phyloP scores from a whole-genome alignment of 2,329 filamentous ascomycete genomes.

The Dendrostoma leiphaemia region DNA sequence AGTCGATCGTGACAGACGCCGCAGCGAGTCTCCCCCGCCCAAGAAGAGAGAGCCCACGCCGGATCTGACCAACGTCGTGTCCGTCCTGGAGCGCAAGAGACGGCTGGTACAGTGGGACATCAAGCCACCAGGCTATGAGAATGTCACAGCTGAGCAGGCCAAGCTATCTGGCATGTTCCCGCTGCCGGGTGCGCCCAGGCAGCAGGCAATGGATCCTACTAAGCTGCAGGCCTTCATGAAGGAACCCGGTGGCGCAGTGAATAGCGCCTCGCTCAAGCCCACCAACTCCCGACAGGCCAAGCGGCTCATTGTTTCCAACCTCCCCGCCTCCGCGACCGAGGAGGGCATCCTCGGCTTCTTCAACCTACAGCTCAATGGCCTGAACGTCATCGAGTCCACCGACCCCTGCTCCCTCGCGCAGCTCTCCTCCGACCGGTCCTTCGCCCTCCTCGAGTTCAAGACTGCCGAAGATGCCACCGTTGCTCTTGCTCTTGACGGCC shows the following conservation, averaged over 20 bases:
- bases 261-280: constrained; percentile 80
- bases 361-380: constrained; percentile 93
- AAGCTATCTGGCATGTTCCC: constrained; percentile 99
- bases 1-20: constrained; percentile 56
- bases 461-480: constrained; percentile 84
- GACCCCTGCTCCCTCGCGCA: constrained; percentile 86
- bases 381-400: constrained; percentile 81
- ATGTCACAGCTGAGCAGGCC: constrained; percentile 95
- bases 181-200: constrained; percentile 88
- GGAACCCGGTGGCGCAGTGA: constrained; percentile 71
- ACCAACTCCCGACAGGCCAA: constrained; percentile 93
- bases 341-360: constrained; percentile 81
- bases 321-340: constrained; percentile 71
- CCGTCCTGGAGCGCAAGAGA: constrained; percentile 81
- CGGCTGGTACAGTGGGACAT: constrained; percentile 99
- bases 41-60: constrained; percentile 96
- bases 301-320: constrained; percentile 82
- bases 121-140: constrained; percentile 96
- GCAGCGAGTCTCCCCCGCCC: constrained; percentile 75
- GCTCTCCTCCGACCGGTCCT: constrained; percentile 73
- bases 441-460: constrained; percentile 90
- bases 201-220: constrained; percentile 91
- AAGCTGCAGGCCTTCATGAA: constrained; percentile 96
- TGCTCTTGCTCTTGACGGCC: constrained; percentile 84
- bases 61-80: constrained; percentile 83